Evolutionary conservation across 805 yeast species (phyloP), one percentile per base, ranked within the genome.

Genomic region (Grigorovia transvaalensis): DNA sequence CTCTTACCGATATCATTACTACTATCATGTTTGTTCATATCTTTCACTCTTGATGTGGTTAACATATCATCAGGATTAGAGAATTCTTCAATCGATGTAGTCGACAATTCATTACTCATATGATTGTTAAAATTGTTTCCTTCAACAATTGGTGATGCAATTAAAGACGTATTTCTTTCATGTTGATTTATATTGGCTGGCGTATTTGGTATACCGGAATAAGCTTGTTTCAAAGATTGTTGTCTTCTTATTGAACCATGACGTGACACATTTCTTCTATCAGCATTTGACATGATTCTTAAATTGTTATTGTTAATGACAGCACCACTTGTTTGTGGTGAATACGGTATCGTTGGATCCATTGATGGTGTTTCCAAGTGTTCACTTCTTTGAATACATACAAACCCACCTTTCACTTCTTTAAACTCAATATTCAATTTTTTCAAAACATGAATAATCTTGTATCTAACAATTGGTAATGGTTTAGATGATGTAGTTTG

Each of bases 401-500:
- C 78, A 66, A 91, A 90, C 0, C 97, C 98, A 53, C 98, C 97
- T 62, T 85, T 85, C 20, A 90, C 95, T 69, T 90, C 98, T 55
- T 83, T 85, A 66, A 78, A 90, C 53, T 81, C 80, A 48, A 91
- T 93, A 29, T 88, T 88, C 63, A 88, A 74, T 56, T 80, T 80
- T 18, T 81, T 81, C 64, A 90, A 75, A 1, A 85, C 91, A 19
- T 81, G 77, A 30, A 90, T 85, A 44, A 90, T 82, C 64, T 86
- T 90, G 62, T 85, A 82, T 51, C 97, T 79, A 52, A 90, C 89
- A 56, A 87, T 85, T 12, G 95, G 90, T 51, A 91, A 74, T 18
- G 96, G 93, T 61, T 88, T 88, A 4, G 96, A 87, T 1, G 96
- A 88, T 0, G 98, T 90, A 1, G 96, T 87, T 70, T 90, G 96